These are phyloP conservation scores for Hypocrella siamensis DNA, from an alignment of 2,329 filamentous ascomycete species.

Conservation along the genomic window DNA sequence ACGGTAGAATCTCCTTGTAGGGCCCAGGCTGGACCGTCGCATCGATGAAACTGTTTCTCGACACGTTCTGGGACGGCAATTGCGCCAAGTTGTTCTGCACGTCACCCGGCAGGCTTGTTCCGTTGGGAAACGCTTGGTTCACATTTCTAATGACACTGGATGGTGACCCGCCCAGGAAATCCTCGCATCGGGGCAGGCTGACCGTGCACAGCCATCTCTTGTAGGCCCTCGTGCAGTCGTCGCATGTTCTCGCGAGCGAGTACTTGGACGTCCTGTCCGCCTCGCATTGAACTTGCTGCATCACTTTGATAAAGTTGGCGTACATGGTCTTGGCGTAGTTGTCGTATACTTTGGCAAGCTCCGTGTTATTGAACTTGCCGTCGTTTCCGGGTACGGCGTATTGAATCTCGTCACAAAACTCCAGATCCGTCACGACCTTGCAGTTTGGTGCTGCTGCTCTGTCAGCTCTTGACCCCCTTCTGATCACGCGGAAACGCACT, in stretches of 20 bases:
- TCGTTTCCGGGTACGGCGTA: conserved; percentile 82
- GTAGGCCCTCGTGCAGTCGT: conserved; percentile 65
- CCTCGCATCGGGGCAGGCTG: conserved; percentile 80
- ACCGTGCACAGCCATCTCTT: conserved; percentile 93
- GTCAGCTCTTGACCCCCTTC: background rate
- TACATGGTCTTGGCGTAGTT: conserved; percentile 54
- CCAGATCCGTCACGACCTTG: conserved; percentile 70
- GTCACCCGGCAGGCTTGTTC: conserved; percentile 31
- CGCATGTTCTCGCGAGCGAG: conserved; percentile 63
- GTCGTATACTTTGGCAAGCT: conserved; percentile 64
- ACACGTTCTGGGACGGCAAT: conserved; percentile 22
- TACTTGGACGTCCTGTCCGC: conserved; percentile 58
- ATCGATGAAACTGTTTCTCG: conserved; percentile 63
- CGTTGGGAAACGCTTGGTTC: conserved; percentile 53
- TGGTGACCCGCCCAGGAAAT: conserved; percentile 44
- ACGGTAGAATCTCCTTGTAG: conserved; percentile 86
- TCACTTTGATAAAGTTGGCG: conserved; percentile 61
- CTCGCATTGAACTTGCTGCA: conserved; percentile 78
- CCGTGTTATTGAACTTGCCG: conserved; percentile 40
- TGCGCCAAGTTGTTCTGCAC: conserved; percentile 9
- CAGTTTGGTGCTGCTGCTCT: conserved; percentile 55
- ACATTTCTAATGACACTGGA: conserved; percentile 48
- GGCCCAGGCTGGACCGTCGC: conserved; percentile 59
- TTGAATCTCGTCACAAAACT: conserved; percentile 75
- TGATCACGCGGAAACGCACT: conserved; percentile 9